Base-by-base conservation (phyloP, 2,329 filamentous ascomycete species). In the Alternaria infectoria region DNA sequence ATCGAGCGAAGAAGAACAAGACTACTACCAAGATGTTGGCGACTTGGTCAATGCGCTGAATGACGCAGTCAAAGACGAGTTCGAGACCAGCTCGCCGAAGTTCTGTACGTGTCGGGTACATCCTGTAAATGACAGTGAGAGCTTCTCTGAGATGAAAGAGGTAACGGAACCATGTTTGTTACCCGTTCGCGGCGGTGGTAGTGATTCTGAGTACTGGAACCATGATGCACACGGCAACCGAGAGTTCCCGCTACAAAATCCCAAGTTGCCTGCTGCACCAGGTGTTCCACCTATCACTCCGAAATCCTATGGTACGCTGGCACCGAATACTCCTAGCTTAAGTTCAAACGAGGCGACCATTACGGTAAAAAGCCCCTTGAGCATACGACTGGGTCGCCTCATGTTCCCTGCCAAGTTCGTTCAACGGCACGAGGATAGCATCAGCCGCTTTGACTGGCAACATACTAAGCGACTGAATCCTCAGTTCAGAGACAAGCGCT, bases 371-470 rank as follows among this genome's bases (percentile, higher is more conserved):
- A 43, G 13, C 3, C 43, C 57, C 3, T 25, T 55, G 19, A 55
- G 49, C 28, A 46, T 45, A 6, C 21, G 50, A 15, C 50, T 59
- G 12, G n/a, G 28, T 7, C 28, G n/a, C 9, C 15, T 47, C n/a
- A 40, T 59, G 13, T 55, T 59, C 15, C n/a, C 50, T 17, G 11
- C 9, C 5, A 28, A 17, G 6, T 49, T 55, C 43, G 9, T 45
- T 8, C 50, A 30, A 26, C 36, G 46, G 10, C 28, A 43, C 28
- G 57, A 54, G 17, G 17, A 40, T 10, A 46, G 28, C n/a, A 47
- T 59, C 8, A 43, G 49, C 19, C 28, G 28, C 28, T 59, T 54
- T 19, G 28, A 59, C n/a, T 59, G 57, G 57, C 57, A 32, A 32
- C 10, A 26, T 23, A 21, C 23, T 28, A 46, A 46, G 19, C 15